A percentile compares a stretch with the other conserved stretches of the same genome.
phyloP scores from a whole-genome alignment of 176 grass and related monocot species.

The Olyra latifolia region DNA sequence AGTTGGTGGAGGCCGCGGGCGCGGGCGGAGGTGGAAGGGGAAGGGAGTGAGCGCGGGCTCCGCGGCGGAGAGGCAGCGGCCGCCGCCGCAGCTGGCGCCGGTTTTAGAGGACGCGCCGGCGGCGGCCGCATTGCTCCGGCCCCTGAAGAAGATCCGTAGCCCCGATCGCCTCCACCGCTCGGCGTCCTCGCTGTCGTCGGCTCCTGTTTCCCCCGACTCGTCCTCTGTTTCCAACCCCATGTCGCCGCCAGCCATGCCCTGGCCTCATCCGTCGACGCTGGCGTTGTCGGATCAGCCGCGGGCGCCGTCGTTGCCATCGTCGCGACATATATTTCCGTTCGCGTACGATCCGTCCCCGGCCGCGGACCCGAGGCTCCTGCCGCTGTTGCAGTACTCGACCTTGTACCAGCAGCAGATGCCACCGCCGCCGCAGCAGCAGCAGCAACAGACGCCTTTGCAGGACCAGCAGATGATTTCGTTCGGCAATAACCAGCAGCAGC shows the following conservation, averaged over 20 bases:
- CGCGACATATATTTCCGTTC: constrained; percentile 71
- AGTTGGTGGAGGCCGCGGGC: constrained; percentile 8
- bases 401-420: constrained; percentile 30
- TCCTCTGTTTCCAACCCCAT: constrained; percentile 62
- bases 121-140: constrained; percentile 45
- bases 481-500: constrained; percentile 16
- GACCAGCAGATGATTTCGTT: constrained; percentile 79
- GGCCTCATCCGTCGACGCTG: not conserved
- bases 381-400: constrained; percentile 40
- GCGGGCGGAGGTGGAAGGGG: constrained; percentile 38
- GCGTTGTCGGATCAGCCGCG: not conserved
- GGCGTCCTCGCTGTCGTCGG: constrained; percentile 29
- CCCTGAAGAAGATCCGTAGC: constrained; percentile 68
- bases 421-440: not conserved
- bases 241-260: constrained; percentile 28
- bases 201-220: constrained; percentile 36
- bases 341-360: constrained; percentile 42
- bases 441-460: not conserved
- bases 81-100: constrained; percentile 37
- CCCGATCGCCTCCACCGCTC: constrained; percentile 49
- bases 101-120: constrained; percentile 58
- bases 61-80: constrained; percentile 11
- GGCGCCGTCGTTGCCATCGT: constrained; percentile 23
- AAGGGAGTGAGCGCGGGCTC: constrained; percentile 27
- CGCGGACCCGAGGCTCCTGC: constrained; percentile 1